phyloP scores from a whole-genome alignment of 208 protist genomes.

The Leishmania tropica region DNA sequence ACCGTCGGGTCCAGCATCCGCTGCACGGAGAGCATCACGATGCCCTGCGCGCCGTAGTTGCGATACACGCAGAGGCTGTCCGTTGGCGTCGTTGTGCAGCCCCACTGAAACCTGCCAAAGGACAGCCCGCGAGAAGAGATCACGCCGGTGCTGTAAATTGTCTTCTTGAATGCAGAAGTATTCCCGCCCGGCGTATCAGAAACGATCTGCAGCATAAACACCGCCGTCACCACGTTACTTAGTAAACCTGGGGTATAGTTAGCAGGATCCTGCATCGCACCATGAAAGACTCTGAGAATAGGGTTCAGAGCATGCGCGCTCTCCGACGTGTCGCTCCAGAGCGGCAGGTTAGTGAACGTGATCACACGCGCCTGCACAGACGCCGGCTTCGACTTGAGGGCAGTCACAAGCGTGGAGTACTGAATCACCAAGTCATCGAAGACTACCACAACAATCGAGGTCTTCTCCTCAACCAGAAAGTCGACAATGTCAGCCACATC shows the following conservation, averaged over 20 bases:
- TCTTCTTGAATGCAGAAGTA: no score
- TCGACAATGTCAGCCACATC: constrained; percentile 18
- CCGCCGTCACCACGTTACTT: neutral
- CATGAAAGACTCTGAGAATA: neutral
- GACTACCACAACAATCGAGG: constrained; percentile 27
- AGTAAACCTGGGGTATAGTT: neutral
- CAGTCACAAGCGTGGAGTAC: constrained; percentile 25
- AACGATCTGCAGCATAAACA: constrained; percentile 6
- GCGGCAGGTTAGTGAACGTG: constrained; percentile 45
- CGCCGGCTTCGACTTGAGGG: constrained; percentile 13
- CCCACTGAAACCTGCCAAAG: no score
- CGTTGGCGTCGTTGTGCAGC: no score
- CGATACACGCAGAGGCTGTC: no score
- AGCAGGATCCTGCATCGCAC: neutral
- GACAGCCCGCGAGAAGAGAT: neutral
- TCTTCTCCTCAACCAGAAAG: constrained; percentile 20
- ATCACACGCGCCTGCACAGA: constrained; percentile 33
- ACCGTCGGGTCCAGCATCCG: no score
- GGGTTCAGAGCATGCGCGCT: neutral
- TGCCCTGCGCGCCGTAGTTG: no score
- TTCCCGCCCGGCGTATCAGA: constrained; percentile 8
- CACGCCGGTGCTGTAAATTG: neutral
- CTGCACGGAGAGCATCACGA: no score
- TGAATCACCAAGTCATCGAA: constrained; percentile 42
- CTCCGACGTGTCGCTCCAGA: constrained; percentile 37